These are phyloP conservation scores for Amyloporia xantha DNA, from an alignment of 768 basidiomycete species.

Conservation along the genomic window DNA sequence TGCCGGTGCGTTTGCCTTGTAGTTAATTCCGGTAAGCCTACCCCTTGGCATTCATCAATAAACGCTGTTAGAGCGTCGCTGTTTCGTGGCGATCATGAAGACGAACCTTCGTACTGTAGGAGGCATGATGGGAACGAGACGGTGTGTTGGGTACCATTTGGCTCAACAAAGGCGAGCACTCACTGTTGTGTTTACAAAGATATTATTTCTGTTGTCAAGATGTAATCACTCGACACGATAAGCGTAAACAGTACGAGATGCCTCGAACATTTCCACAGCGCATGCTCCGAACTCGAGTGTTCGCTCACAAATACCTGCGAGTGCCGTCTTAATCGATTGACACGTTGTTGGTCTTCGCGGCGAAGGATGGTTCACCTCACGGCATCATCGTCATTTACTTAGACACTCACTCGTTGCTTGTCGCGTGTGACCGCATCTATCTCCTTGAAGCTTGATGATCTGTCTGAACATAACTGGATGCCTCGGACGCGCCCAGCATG, in stretches of 20 bases:
- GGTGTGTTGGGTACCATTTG: slow-evolving; percentile 75
- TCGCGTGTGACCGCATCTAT: slow-evolving; percentile 77
- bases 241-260: slow-evolving; percentile 46
- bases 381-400: slow-evolving; percentile 56
- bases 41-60: no score
- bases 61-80: no score
- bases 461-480: slow-evolving; percentile 94
- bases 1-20: no score
- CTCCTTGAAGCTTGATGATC: slow-evolving; percentile 83
- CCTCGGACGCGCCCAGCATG: slow-evolving; percentile 72
- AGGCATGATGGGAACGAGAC: no score
- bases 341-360: slow-evolving; percentile 65
- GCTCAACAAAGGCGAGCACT: slow-evolving; percentile 61
- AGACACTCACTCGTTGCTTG: slow-evolving; percentile 61
- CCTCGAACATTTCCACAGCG: slow-evolving; percentile 83
- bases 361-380: slow-evolving; percentile 73
- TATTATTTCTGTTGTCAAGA: slow-evolving; percentile 94
- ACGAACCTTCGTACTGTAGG: no score
- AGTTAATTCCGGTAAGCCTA: no score
- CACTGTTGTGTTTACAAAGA: slow-evolving; percentile 82
- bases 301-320: slow-evolving; percentile 27
- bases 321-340: background rate
- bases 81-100: no score
- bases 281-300: slow-evolving; percentile 78
- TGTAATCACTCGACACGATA: slow-evolving; percentile 50